Evolutionary conservation across 78 protist genomes (phyloP), one percentile per base, ranked within the genome.

Genomic region (Protostelium mycophagum): DNA sequence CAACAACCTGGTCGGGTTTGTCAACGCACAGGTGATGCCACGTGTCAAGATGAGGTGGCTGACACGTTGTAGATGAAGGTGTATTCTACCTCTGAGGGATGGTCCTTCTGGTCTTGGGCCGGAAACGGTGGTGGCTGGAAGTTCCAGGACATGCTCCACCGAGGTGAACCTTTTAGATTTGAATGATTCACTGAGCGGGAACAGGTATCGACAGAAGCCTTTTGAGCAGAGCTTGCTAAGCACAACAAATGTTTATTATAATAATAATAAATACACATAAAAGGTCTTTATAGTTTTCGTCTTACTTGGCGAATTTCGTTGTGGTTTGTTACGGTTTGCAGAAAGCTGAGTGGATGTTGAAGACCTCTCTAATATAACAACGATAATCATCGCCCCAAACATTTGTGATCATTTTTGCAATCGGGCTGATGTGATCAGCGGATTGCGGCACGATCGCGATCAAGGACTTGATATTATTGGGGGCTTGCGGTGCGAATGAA

Each of bases 401-500:
- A n/a, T 29, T 29, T 83, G 28, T 83, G 28, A n/a, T 83, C 29
- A n/a, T 83, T 83, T 83, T 83, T n/a, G n/a, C n/a, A n/a, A n/a
- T n/a, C n/a, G n/a, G 31, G 88, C 90, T 34, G 37, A 35, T 38
- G 63, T 35, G 39, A 28, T 88, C 36, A 83, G 34, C 83, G 34
- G 86, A 36, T 51, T 34, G 85, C 83, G 37, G 89, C 85, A 38
- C 83, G 86, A 34, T 90, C 37, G 37, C 73, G 29, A 34, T 34
- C 94, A 92, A 88, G 34, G 96, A 96, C 85, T 92, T 85, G 88
- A 95, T 99, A 37, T 63, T 97, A 9, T 92, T 99, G 35, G 98
- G 98, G 0, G 99, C 99, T 0, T 99, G 99, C 91, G 39, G 95
- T 23, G 86, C 93, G 0, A 89, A 91, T 31, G 99, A 98, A 86